phyloP scores from a whole-genome alignment of 2,329 filamentous ascomycete species.

The Colletotrichum australisinense region DNA sequence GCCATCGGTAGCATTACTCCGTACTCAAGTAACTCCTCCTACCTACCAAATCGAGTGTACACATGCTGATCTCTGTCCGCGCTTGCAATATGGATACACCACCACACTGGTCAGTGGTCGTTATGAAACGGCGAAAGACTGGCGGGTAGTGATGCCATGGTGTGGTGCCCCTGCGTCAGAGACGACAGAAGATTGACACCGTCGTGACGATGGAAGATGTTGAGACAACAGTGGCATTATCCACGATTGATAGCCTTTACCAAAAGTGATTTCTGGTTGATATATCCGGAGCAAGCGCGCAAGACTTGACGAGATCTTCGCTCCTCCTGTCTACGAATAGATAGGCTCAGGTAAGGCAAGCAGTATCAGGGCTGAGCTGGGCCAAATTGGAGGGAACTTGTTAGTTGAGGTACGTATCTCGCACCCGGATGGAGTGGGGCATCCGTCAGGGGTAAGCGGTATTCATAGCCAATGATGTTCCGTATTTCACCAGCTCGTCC shows the following conservation, averaged over 20 bases:
- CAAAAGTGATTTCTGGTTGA: too few species aligned
- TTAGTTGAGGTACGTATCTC: conserved; percentile 4
- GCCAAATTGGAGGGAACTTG: conserved; percentile 10
- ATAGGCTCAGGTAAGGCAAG: conserved; percentile 23
- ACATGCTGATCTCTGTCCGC: conserved; percentile 23
- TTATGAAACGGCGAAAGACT: conserved; percentile 22
- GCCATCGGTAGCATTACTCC: conserved; percentile 1
- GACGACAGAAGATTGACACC: not conserved
- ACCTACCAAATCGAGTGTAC: conserved; percentile 3
- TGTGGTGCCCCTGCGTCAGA: conserved; percentile 21
- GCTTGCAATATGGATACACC: conserved; percentile 9
- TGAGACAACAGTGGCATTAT: not conserved
- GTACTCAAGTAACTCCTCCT: not conserved
- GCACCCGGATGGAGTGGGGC: not conserved
- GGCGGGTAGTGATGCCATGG: conserved; percentile 8
- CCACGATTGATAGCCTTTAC: too few species aligned
- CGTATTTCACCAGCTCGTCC: not conserved
- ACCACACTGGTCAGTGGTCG: not conserved
- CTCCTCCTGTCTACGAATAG: not conserved
- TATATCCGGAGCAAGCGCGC: not conserved
- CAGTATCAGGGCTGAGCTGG: conserved; percentile 18
- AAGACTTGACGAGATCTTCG: not conserved
- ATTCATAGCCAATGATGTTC: not conserved
- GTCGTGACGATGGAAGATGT: not conserved
- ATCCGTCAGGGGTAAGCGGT: not conserved